A percentile compares a stretch with the other conserved stretches of the same genome.
Conservation (phyloP, 257 asterid genomes). For the Marsdenia floribunda region DNA sequence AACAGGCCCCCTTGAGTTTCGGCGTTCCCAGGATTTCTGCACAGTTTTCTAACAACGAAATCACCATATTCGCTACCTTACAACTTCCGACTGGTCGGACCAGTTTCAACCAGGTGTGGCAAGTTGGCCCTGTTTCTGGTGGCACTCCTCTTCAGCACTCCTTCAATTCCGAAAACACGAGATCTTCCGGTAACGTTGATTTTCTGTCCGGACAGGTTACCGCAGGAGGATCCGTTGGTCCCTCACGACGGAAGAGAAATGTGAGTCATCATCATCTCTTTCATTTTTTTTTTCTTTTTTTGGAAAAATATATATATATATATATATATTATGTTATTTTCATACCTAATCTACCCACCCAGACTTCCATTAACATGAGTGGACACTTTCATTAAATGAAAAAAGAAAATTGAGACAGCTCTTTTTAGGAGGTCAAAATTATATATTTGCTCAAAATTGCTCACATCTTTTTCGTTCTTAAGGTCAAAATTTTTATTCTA, state of each 20-base stretch:
- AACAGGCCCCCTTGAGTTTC: conserved; percentile 46
- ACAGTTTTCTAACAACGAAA: conserved; percentile 30
- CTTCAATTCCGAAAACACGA: conserved; percentile 10
- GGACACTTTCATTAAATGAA: no score
- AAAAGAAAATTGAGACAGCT: no score
- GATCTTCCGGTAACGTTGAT: conserved; percentile 42
- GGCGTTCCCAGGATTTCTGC: conserved; percentile 38
- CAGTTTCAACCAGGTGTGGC: conserved; percentile 67
- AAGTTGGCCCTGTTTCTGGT: conserved; percentile 44
- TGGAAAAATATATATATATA: no score
- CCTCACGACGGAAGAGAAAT: conserved; percentile 30
- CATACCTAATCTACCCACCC: no score
- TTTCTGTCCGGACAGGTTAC: conserved; percentile 41
- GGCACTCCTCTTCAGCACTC: conserved; percentile 20
- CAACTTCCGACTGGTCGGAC: conserved; percentile 47
- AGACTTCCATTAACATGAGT: no score
- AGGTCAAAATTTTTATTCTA: background rate
- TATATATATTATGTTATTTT: background rate
- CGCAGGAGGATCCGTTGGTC: conserved; percentile 16
- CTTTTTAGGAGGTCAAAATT: no score
- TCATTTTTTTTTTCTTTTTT: background rate
- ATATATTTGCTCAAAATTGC: background rate
- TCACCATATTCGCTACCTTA: conserved; percentile 58
- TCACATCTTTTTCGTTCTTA: background rate
- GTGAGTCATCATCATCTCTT: conserved; percentile 30